A percentile compares a stretch with the other conserved stretches of the same genome.
Evolutionary conservation across 2,329 filamentous ascomycete genomes (phyloP).

Genomic region (Aspergillus amoenus): DNA sequence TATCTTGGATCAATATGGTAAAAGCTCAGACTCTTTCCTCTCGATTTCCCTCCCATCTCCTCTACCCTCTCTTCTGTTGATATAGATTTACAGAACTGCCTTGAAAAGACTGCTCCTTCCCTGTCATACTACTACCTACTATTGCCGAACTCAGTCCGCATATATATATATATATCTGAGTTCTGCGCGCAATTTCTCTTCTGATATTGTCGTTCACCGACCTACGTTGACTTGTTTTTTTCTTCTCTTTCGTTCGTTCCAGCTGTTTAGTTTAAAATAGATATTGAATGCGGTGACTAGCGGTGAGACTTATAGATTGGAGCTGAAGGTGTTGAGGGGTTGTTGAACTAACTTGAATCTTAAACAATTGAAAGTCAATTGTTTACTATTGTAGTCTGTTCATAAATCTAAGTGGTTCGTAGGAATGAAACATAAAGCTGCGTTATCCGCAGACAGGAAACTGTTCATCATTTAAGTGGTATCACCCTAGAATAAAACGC

Average conservation of each 20-base stretch:
- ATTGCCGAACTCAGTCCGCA: background rate
- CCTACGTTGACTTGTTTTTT: slow-evolving; percentile 5
- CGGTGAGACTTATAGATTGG: slow-evolving; percentile 19
- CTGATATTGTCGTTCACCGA: background rate
- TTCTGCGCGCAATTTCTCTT: background rate
- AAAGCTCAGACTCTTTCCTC: slow-evolving; percentile 14
- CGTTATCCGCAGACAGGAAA: background rate
- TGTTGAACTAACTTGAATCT: slow-evolving; percentile 10
- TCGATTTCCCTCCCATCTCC: slow-evolving; percentile 7
- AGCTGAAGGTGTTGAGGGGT: slow-evolving; percentile 8
- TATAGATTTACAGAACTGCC: slow-evolving; percentile 11
- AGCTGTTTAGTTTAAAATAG: slow-evolving; percentile 9
- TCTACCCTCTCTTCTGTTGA: slow-evolving; percentile 3
- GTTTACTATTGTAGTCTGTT: background rate
- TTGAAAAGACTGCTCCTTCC: slow-evolving; percentile 5
- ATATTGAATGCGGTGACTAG: slow-evolving; percentile 16
- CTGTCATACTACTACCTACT: slow-evolving; percentile 8
- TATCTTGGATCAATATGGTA: slow-evolving; percentile 23
- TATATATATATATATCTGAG: background rate
- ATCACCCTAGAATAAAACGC: slow-evolving; percentile 4
- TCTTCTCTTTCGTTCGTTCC: slow-evolving; percentile 5
- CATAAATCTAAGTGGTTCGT: no score
- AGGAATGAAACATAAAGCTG: background rate
- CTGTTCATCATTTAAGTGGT: slow-evolving; percentile 10
- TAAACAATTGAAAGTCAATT: background rate